phyloP scores from a whole-genome alignment of 2,329 filamentous ascomycete species.

The Colletotrichum tropicale region DNA sequence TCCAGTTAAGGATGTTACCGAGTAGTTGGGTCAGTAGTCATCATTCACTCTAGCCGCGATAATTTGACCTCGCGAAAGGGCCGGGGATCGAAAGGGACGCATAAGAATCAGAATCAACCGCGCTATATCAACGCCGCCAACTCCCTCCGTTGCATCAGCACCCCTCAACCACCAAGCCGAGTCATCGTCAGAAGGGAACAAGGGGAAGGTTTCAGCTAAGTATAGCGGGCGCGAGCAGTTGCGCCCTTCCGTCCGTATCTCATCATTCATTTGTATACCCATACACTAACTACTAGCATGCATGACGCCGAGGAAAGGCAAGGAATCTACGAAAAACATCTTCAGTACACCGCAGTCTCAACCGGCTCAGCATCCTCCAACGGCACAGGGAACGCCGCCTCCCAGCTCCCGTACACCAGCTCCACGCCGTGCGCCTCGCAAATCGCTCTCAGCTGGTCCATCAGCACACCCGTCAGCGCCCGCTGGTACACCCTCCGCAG shows the following conservation, averaged over 20 bases:
- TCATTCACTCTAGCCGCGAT: neutral
- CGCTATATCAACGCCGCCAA: neutral
- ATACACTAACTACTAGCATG: neutral
- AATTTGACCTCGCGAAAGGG: neutral
- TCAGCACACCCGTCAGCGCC: conserved; percentile 7
- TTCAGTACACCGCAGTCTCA: neutral
- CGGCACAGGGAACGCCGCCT: conserved; percentile 8
- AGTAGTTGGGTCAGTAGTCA: neutral
- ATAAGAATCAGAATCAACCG: neutral
- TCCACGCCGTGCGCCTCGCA: conserved; percentile 12
- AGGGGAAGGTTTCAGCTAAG: neutral
- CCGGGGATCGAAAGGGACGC: too few species aligned
- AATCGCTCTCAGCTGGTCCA: conserved; percentile 11
- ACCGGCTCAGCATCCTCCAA: neutral
- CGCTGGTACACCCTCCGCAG: conserved; percentile 11
- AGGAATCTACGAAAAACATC: neutral
- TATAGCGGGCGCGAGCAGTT: neutral
- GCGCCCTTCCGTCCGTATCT: neutral
- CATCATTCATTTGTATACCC: neutral
- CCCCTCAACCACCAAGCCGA: neutral
- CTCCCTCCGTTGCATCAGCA: neutral
- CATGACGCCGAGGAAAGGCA: neutral
- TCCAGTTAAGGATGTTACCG: neutral
- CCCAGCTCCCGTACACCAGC: conserved; percentile 8
- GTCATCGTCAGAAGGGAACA: neutral